These are phyloP conservation scores for Solanum medicagineum DNA, from an alignment of 257 asterid species.

Conservation along the genomic window DNA sequence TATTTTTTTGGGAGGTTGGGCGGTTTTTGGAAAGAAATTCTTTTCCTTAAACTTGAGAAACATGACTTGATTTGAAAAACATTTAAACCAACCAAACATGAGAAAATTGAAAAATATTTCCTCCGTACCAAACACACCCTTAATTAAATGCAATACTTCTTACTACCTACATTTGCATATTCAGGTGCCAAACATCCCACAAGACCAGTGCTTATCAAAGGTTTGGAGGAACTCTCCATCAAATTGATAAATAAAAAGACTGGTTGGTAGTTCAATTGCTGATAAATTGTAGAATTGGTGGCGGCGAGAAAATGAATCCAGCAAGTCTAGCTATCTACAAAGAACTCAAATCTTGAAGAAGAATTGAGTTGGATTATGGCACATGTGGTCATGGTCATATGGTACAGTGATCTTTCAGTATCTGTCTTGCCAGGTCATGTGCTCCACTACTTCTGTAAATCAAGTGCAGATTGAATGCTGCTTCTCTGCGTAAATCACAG, in stretches of 20 bases:
- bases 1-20: too few species aligned
- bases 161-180: background rate
- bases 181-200: background rate
- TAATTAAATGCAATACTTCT: background rate
- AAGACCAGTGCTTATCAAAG: background rate
- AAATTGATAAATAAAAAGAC: too few species aligned
- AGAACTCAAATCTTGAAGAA: background rate
- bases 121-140: too few species aligned
- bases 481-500: slow-evolving; percentile 74
- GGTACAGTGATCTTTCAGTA: slow-evolving; percentile 48
- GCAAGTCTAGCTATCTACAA: background rate
- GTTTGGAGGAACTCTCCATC: background rate
- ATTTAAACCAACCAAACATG: too few species aligned
- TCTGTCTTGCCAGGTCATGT: slow-evolving; percentile 73
- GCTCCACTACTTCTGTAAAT: slow-evolving; percentile 75
- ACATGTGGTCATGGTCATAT: slow-evolving; percentile 8
- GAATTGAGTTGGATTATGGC: background rate
- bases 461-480: slow-evolving; percentile 72
- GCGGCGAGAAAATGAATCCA: background rate
- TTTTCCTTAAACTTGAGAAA: too few species aligned
- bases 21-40: too few species aligned
- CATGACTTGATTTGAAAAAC: too few species aligned
- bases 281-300: background rate
- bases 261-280: background rate
- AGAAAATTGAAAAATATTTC: too few species aligned